Base-by-base conservation (phyloP, 495 filamentous ascomycete species). In the Podospora appendiculata region DNA sequence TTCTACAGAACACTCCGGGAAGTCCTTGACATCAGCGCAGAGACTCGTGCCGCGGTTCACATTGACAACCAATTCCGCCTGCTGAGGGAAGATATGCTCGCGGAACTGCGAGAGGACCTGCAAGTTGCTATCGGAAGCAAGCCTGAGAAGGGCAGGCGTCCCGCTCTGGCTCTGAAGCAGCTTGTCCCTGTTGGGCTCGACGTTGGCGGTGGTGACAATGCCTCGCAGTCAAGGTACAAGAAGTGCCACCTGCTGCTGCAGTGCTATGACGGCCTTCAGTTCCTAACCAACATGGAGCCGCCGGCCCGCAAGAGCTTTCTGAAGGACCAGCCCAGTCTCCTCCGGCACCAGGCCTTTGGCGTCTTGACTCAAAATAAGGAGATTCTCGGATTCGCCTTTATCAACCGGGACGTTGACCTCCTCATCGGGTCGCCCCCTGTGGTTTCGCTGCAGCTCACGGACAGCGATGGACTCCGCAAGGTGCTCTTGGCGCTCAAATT, bases 21-120 rank as follows among this genome's bases (percentile, higher is more conserved):
- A 10, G 64, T 79, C 1, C 46, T 61, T 7, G 67, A 71, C 1
- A 52, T 52, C 14, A 53, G 55, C 0, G 34, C 66, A 6, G 63
- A 70, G 3, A 55, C 62, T 10, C 79, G 85, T 0, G 55, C 75
- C 0, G 63, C 61, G 0, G 65, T 70, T 0, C 84, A 89, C 61
- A 55, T 88, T 0, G 88, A 90, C 59, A 90, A 89, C 57, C 86
- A 91, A 50, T 94, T 89, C 57, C 85, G 88, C 0, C 77, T 92
- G 2, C 66, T 89, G 3, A 69, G 88, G 5, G 86, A 92, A 55
- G 88, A 92, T 51, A 82, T 90, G 78, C 65, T 90, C 0, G 76
- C 69, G 0, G 85, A 85, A 48, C 64, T 90, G 8, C 76, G 83
- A 0, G 79, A 84, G 12, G 84, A 84, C 40, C 42, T 84, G 0